Percentiles rank a stretch among this genome's conserved stretches.
These are phyloP conservation scores for Gigaspora rosea DNA, from an alignment of 192 early-diverging fungal species.

Conservation along the genomic window DNA sequence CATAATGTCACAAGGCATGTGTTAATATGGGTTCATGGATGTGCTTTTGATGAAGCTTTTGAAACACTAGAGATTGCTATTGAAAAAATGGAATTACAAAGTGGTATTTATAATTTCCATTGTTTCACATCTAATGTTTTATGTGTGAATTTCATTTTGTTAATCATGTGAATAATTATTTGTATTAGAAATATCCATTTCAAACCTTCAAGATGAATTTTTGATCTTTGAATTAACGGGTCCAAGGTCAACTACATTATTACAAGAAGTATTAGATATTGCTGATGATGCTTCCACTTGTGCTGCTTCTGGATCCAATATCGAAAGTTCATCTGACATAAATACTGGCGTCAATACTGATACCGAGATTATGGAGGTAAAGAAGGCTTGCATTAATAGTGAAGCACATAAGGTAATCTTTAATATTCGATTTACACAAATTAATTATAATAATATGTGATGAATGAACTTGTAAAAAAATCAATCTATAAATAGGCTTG, in stretches of 20 bases:
- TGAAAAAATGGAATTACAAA: slow-evolving; percentile 1
- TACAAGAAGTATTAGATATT: slow-evolving; percentile 64
- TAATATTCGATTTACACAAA: not conserved
- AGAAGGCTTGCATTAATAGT: not conserved
- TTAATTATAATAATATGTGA: not conserved
- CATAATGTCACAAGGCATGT: slow-evolving; percentile 33
- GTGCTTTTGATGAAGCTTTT: slow-evolving; percentile 53
- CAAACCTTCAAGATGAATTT: slow-evolving; percentile 60
- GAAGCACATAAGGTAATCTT: slow-evolving; percentile 47
- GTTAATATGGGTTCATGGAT: slow-evolving; percentile 83
- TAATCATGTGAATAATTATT: not conserved
- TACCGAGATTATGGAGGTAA: too few relatives aligned
- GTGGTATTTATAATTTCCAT: slow-evolving; percentile 7
- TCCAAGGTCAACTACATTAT: slow-evolving; percentile 73
- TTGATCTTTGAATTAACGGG: slow-evolving; percentile 88
- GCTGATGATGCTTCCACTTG: slow-evolving; percentile 12
- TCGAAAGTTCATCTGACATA: too few relatives aligned
- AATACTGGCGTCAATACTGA: too few relatives aligned
- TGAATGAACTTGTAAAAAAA: not conserved
- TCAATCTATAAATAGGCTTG: slow-evolving; percentile 41
- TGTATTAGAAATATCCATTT: slow-evolving; percentile 29
- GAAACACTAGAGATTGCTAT: slow-evolving; percentile 37
- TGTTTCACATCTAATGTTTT: not conserved
- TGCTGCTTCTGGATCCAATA: not conserved
- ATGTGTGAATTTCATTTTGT: not conserved